phyloP scores from a whole-genome alignment of 129 eudicot species.

The Arctium minus region DNA sequence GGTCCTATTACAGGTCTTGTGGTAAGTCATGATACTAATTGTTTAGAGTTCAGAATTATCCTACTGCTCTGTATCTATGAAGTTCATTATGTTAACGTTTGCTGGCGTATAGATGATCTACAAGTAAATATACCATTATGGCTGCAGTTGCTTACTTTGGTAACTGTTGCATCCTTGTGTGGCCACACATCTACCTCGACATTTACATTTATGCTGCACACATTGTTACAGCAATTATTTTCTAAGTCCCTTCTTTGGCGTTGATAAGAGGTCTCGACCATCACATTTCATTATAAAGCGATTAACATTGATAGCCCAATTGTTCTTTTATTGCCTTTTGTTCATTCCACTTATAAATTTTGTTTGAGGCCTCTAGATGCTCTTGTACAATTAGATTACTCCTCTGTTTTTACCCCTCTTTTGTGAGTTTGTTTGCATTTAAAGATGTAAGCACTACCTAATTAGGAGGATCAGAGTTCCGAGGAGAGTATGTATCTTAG shows the following conservation, averaged over 20 bases:
- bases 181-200: not conserved
- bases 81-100: not conserved
- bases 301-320: not conserved
- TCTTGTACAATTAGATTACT: not conserved
- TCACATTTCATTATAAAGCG: not conserved
- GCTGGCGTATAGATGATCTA: not conserved
- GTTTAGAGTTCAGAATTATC: not conserved
- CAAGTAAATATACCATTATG: not conserved
- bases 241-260: not conserved
- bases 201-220: not conserved
- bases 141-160: not conserved
- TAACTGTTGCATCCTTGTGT: not conserved
- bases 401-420: not conserved
- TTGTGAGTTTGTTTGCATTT: not conserved
- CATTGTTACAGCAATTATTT: not conserved
- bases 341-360: not conserved
- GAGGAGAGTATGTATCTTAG: not conserved
- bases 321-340: not conserved
- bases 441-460: not conserved
- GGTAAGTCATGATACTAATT: constrained; percentile 47
- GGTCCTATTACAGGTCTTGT: constrained; percentile 98
- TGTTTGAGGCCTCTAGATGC: not conserved
- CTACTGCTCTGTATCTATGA: not conserved
- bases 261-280: not conserved
- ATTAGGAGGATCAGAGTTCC: not conserved